phyloP scores from a whole-genome alignment of 164 flowering plant species.

The Vitis labrusca region DNA sequence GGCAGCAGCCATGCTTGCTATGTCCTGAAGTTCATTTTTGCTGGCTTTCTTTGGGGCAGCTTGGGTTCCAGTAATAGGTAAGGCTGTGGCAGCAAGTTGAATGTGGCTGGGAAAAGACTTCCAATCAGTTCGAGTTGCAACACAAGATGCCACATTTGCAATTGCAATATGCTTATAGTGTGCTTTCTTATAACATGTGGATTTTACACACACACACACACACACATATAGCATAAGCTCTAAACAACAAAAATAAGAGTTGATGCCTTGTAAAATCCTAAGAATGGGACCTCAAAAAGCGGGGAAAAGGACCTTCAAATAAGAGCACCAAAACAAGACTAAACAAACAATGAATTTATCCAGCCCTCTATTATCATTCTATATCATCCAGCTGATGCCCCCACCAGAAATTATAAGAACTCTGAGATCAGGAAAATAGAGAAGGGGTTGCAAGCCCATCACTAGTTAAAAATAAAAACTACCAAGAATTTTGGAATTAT shows the following conservation, averaged over 20 bases:
- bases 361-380: too few relatives aligned
- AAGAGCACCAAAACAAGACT: neutral
- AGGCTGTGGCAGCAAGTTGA: slow-evolving; percentile 85
- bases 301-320: too few relatives aligned
- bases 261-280: neutral
- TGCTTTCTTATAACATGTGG: neutral
- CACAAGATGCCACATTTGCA: too few relatives aligned
- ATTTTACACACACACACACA: neutral
- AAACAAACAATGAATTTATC: neutral
- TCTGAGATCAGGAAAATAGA: too few relatives aligned
- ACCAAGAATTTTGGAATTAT: too few relatives aligned
- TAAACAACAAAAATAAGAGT: neutral
- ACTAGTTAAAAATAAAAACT: too few relatives aligned
- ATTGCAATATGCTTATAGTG: neutral
- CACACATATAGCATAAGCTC: neutral
- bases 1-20: slow-evolving; percentile 83
- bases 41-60: slow-evolving; percentile 59
- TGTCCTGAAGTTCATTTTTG: slow-evolving; percentile 68
- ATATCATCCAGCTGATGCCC: neutral
- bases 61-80: slow-evolving; percentile 84
- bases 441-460: too few relatives aligned
- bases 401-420: neutral
- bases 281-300: neutral
- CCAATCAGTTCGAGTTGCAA: too few relatives aligned
- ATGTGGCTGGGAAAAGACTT: slow-evolving; percentile 60